phyloP scores from a whole-genome alignment of 2,329 filamentous ascomycete species.

The Epichloe gansuensis region DNA sequence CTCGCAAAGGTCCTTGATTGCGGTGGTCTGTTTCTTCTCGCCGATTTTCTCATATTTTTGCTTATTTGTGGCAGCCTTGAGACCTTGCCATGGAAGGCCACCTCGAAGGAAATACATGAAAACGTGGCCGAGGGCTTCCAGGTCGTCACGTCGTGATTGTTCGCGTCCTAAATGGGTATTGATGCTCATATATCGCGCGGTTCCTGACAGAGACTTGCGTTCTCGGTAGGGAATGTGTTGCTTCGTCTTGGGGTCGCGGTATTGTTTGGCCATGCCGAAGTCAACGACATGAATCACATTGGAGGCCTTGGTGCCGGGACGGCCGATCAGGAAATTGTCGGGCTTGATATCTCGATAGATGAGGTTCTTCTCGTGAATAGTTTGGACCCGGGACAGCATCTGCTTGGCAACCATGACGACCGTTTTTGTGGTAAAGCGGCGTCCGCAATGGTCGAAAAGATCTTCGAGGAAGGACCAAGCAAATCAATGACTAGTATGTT shows the following conservation, averaged over 20 bases:
- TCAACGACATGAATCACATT: slow-evolving; percentile 98
- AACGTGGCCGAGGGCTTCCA: slow-evolving; percentile 73
- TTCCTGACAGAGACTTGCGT: slow-evolving; percentile 91
- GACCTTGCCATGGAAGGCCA: slow-evolving; percentile 58
- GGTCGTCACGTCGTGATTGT: slow-evolving; percentile 88
- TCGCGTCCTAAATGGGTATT: slow-evolving; percentile 96
- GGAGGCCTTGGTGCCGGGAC: slow-evolving; percentile 82
- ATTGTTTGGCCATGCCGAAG: slow-evolving; percentile 99
- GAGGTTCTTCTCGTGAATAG: slow-evolving; percentile 99
- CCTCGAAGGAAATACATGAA: slow-evolving; percentile 67
- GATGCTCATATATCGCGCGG: slow-evolving; percentile 98
- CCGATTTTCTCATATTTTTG: slow-evolving; percentile 99
- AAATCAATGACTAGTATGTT: slow-evolving; percentile 99
- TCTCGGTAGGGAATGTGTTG: slow-evolving; percentile 97
- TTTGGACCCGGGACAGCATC: slow-evolving; percentile 97
- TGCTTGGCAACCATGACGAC: slow-evolving; percentile 93
- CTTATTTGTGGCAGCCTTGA: slow-evolving; percentile 69
- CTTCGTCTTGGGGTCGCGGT: slow-evolving; percentile 96
- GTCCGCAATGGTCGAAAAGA: slow-evolving; percentile 99
- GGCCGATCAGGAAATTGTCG: slow-evolving; percentile 99
- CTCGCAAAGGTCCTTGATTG: slow-evolving; percentile 93
- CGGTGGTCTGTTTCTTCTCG: slow-evolving; percentile 98
- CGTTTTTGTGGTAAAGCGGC: slow-evolving; percentile 99
- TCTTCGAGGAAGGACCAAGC: slow-evolving; percentile 93
- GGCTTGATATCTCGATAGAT: slow-evolving; percentile 99